Base-by-base conservation (phyloP, 2,329 filamentous ascomycete genomes). In the Ceratocystis variospora region DNA sequence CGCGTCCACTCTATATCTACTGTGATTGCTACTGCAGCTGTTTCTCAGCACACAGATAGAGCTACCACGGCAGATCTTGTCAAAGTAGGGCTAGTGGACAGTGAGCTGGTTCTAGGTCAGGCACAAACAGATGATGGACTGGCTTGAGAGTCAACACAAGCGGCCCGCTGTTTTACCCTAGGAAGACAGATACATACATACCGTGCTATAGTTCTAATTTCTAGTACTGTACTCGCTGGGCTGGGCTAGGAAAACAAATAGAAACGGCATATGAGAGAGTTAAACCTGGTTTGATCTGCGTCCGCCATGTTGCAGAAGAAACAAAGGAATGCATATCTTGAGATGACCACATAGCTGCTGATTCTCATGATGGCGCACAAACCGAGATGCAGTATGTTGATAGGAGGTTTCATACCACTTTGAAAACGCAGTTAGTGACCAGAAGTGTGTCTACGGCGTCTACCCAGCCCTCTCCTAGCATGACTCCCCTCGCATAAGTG, bases 141-240 rank as follows among this genome's bases (percentile, higher is more conserved):
- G n/a, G 22, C 17, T 25, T 57, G 53, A 31, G 28, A 31, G 53
- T 33, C 28, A n/a, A 57, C 22, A 31, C 53, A 57, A 15, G 10
- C 53, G 53, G 53, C 25, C 53, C 25, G 53, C 25, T 57, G 53
- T 57, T 57, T 57, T 57, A 28, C 53, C 53, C 31, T 57, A 28
- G 12, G 10, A 57, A n/a, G 17, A 28, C 12, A 31, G 22, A 57
- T n/a, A 2, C 12, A n/a, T n/a, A 31, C 7, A 4, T 15, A 57
- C 28, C 7, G 15, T 15, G 5, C 31, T 7, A 57, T 28, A 28
- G 22, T n/a, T 5, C 6, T 28, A 10, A 12, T 17, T 10, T 33
- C n/a, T 57, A 28, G 28, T 17, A 28, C 15, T 17, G 19, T 22
- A 28, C 22, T 31, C 53, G n/a, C 48, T 25, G 48, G n/a, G 8